Conservation (phyloP, 2,329 filamentous ascomycete genomes). For the Colletotrichum navitas region DNA sequence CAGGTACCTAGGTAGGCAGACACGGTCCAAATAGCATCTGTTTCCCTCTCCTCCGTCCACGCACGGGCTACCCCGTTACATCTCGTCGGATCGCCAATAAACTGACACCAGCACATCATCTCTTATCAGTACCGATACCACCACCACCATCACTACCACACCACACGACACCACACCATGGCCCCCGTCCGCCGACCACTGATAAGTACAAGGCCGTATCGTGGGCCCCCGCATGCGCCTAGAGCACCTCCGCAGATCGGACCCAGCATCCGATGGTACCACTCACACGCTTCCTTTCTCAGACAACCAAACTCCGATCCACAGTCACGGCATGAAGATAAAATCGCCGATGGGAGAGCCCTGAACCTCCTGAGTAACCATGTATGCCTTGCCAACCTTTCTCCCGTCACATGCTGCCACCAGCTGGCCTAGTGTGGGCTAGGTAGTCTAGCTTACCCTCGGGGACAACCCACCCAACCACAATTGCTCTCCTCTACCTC, state of each 20-base stretch:
- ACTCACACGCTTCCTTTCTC: background rate
- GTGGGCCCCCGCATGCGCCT: background rate
- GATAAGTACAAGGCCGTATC: constrained; percentile 5
- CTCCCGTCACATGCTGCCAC: constrained; percentile 23
- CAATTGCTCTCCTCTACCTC: background rate
- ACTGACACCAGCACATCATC: constrained; percentile 18
- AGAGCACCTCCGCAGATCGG: constrained; percentile 16
- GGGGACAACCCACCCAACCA: background rate
- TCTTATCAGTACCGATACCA: constrained; percentile 11
- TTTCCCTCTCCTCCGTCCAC: background rate
- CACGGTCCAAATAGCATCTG: background rate
- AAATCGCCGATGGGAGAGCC: background rate
- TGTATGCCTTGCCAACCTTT: background rate
- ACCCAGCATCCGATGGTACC: background rate
- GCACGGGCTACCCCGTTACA: background rate
- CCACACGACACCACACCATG: background rate
- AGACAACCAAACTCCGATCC: background rate
- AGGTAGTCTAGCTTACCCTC: background rate
- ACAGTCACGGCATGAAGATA: constrained; percentile 1
- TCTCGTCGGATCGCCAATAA: constrained; percentile 9
- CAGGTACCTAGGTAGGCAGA: background rate
- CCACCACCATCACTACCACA: too few relatives aligned
- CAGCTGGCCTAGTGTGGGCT: too few relatives aligned
- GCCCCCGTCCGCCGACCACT: background rate
- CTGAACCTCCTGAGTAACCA: constrained; percentile 1